Evolutionary conservation across 208 protist species (phyloP).

Genomic region (Leishmania martiniquensis): DNA sequence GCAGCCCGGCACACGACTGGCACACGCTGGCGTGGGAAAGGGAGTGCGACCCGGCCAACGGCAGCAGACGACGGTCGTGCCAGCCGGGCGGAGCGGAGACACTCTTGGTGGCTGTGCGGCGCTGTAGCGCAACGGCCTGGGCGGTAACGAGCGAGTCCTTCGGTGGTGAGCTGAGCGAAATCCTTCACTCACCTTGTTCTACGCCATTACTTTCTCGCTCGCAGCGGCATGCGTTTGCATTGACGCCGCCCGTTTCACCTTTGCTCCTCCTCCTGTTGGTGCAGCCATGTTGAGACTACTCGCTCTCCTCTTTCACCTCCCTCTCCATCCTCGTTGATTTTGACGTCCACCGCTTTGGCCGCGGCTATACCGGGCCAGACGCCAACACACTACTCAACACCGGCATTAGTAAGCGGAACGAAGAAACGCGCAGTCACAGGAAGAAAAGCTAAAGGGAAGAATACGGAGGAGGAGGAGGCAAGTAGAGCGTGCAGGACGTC

Average conservation of each 20-base stretch:
- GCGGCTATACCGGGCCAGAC: background rate
- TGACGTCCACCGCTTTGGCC: background rate
- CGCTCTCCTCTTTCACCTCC: background rate
- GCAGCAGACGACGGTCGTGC: background rate
- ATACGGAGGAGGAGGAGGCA: no score
- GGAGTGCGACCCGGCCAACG: background rate
- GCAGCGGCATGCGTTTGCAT: background rate
- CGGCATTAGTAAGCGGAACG: background rate
- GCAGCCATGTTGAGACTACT: background rate
- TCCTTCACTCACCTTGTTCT: background rate
- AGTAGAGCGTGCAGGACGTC: no score
- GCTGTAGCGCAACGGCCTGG: background rate
- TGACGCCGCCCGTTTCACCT: background rate
- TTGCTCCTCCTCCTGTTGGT: background rate
- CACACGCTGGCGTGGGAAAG: background rate
- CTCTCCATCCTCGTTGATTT: background rate
- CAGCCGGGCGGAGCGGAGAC: background rate
- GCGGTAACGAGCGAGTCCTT: background rate
- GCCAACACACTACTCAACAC: background rate
- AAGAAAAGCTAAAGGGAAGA: slow-evolving; percentile 13
- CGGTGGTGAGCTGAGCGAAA: background rate
- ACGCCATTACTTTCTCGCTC: background rate
- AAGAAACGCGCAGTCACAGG: background rate
- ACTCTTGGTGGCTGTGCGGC: background rate
- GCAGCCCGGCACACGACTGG: background rate